Evolutionary conservation across 2,329 filamentous ascomycete genomes (phyloP), one percentile per base, ranked within the genome.

Genomic region (Hypoxylon sp.): DNA sequence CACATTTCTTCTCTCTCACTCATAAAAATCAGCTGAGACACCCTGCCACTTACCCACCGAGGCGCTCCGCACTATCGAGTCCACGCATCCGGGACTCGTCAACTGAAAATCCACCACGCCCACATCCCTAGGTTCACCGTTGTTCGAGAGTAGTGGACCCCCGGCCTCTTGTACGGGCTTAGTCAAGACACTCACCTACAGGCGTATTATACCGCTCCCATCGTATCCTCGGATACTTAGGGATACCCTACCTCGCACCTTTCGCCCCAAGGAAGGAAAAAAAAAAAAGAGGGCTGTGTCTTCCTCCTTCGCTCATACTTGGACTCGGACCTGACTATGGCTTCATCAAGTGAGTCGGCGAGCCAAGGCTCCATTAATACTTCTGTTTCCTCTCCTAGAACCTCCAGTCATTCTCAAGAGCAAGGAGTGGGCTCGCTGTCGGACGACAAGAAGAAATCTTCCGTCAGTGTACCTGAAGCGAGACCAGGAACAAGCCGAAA

Each of bases 341-440:
- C 55, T 58, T 61, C 61, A 52, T 49, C 61, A 56, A 62, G 61
- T 64, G 52, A 64, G 61, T 62, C 52, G 45, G 33, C 43, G 46
- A 55, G 50, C 27, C 48, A 64, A 55, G 48, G 37, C 35, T 64
- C 49, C 58, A 57, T 62, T 64, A 37, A 61, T 63, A 62, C 48
- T 56, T 55, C 46, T 26, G 20, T 47, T 49, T 46, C 55, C 33
- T 63, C 54, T 38, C 29, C 54, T 29, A 29, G 33, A 41, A 47
- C 26, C 11, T 24, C 47, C 38, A 24, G 31, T 53, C 37, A 35
- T 37, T 40, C 48, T 20, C 20, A 18, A 54, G 48, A 56, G 18
- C 53, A 37, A 17, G 45, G 45, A 35, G 48, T 47, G 21, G 42
- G 37, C 33, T 49, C 40, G 20, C 24, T 21, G 49, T 23, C 41